phyloP scores from a whole-genome alignment of 352 stramenopile species.

The Blastocystis sp. region DNA sequence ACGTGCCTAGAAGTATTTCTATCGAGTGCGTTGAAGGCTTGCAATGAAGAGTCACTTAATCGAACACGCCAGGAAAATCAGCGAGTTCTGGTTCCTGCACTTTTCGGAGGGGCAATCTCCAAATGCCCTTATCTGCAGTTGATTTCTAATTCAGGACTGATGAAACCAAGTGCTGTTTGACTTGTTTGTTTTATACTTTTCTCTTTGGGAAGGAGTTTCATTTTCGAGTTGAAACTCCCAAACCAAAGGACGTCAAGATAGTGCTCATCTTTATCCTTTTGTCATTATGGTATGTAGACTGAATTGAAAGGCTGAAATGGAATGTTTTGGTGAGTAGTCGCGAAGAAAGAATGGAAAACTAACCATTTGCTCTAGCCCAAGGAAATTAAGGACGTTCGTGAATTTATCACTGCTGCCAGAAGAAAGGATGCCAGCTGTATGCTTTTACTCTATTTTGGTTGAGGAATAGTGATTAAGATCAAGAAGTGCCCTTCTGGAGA shows the following conservation, averaged over 20 bases:
- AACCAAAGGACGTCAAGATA: not conserved
- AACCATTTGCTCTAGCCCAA: conserved; percentile 28
- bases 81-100: conserved; percentile 3
- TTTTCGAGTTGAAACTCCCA: not conserved
- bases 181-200: not conserved
- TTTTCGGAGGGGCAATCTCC: not conserved
- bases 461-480: conserved; percentile 42
- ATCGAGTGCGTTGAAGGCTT: not conserved
- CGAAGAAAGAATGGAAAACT: not conserved
- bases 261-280: not conserved
- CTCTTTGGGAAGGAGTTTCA: not conserved
- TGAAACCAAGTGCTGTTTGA: not conserved
- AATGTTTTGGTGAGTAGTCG: not conserved
- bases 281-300: not conserved
- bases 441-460: not conserved
- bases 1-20: not conserved
- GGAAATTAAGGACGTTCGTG: conserved; percentile 53
- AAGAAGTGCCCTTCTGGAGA: conserved; percentile 41
- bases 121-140: conserved; percentile 33
- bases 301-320: not conserved
- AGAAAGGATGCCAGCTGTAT: conserved; percentile 46
- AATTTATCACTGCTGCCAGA: conserved; percentile 30
- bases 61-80: not conserved
- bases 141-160: not conserved
- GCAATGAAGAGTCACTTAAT: not conserved